phyloP scores from a whole-genome alignment of 1,284 basidiomycete genomes.

The Psilocybe mexicana region DNA sequence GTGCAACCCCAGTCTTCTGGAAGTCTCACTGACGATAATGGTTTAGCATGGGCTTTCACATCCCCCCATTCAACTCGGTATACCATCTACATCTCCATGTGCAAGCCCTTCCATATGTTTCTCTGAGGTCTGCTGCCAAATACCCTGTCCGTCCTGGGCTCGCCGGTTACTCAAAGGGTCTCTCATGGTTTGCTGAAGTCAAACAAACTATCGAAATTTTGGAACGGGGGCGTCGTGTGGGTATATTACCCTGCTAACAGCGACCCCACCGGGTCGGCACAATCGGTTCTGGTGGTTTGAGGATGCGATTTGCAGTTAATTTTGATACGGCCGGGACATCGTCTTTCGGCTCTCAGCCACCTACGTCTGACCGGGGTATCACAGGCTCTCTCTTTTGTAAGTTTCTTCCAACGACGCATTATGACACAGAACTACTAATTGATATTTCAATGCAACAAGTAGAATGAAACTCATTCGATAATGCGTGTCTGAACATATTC shows the following conservation, averaged over 20 bases:
- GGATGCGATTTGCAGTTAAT: not conserved
- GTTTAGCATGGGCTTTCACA: slow-evolving; percentile 75
- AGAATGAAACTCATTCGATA: too few relatives aligned
- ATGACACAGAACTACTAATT: not conserved
- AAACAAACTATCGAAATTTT: slow-evolving; percentile 66
- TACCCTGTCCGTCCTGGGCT: slow-evolving; percentile 55
- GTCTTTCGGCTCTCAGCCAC: slow-evolving; percentile 1
- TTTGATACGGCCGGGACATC: slow-evolving; percentile 9
- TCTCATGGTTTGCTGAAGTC: slow-evolving; percentile 77
- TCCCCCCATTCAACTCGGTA: slow-evolving; percentile 81
- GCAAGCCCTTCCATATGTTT: slow-evolving; percentile 67
- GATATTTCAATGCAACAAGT: not conserved
- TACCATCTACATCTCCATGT: slow-evolving; percentile 82
- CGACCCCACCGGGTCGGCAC: not conserved
- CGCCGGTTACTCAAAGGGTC: slow-evolving; percentile 56
- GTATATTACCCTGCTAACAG: slow-evolving; percentile 54
- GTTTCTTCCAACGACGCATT: not conserved
- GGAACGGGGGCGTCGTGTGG: slow-evolving; percentile 51
- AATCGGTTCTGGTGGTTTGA: slow-evolving; percentile 3
- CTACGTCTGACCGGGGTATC: slow-evolving; percentile 9
- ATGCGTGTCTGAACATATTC: too few relatives aligned
- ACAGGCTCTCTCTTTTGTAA: slow-evolving; percentile 8
- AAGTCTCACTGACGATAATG: slow-evolving; percentile 6
- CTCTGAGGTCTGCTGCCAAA: slow-evolving; percentile 44
- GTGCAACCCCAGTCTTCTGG: not conserved